Percentiles rank a stretch among this genome's conserved stretches.
Evolutionary conservation across 148 eudicot genomes (phyloP).

Genomic region (Silene latifolia): DNA sequence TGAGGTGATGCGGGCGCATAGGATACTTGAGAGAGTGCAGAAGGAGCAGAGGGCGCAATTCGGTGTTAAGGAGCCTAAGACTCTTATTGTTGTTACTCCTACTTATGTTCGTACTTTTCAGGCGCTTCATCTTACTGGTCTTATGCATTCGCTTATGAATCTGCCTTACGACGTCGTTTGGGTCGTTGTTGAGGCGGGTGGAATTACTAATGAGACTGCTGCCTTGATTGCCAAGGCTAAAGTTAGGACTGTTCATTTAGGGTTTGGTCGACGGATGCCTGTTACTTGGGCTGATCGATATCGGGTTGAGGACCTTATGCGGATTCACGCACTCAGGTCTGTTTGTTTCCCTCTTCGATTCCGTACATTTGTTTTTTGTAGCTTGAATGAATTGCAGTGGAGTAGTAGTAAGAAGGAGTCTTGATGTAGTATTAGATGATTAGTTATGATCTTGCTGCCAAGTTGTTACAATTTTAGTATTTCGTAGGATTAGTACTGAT

Average conservation of each 20-base stretch:
- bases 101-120: slow-evolving; percentile 90
- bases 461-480: no score
- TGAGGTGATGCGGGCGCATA: slow-evolving; percentile 82
- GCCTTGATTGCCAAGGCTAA: slow-evolving; percentile 55
- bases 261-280: slow-evolving; percentile 57
- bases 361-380: no score
- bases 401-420: no score
- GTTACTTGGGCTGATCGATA: slow-evolving; percentile 69
- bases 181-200: slow-evolving; percentile 95
- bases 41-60: slow-evolving; percentile 79
- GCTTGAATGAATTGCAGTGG: not conserved
- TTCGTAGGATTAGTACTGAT: no score
- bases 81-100: slow-evolving; percentile 70
- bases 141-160: slow-evolving; percentile 93
- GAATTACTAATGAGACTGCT: slow-evolving; percentile 68
- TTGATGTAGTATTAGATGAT: no score
- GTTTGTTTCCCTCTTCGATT: not conserved
- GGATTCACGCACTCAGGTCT: slow-evolving; percentile 68
- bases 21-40: slow-evolving; percentile 79
- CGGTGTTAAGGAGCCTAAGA: slow-evolving; percentile 72
- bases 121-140: slow-evolving; percentile 76
- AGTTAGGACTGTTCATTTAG: slow-evolving; percentile 52
- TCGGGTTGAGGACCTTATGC: slow-evolving; percentile 66
- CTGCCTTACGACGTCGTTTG: slow-evolving; percentile 64
- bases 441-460: no score